A percentile compares a stretch with the other conserved stretches of the same genome.
These are phyloP conservation scores for Ustilago sp. DNA, from an alignment of 1,284 basidiomycete species.

Conservation along the genomic window DNA sequence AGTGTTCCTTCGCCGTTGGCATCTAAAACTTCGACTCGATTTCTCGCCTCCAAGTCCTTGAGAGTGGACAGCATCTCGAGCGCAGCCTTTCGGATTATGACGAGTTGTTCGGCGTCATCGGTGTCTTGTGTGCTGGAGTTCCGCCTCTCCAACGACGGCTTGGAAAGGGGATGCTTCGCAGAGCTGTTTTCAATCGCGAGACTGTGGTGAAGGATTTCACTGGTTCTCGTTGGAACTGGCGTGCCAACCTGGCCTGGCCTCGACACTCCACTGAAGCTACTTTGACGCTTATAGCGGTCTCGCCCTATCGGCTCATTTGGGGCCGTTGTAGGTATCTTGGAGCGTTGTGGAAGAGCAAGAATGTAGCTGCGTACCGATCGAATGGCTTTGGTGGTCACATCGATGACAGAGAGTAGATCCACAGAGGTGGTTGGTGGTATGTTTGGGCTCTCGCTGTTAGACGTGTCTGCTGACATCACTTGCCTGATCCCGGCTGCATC, in stretches of 20 bases:
- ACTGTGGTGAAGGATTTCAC: constrained; percentile 25
- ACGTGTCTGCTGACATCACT: constrained; percentile 5
- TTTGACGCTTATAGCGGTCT: constrained; percentile 50
- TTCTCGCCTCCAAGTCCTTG: constrained; percentile 72
- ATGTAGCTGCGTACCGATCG: constrained; percentile 56
- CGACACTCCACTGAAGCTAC: constrained; percentile 45
- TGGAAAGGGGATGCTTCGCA: neutral
- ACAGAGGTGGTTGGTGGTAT: neutral
- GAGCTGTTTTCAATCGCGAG: neutral
- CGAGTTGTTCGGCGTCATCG: constrained; percentile 73
- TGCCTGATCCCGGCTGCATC: constrained; percentile 6
- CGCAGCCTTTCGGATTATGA: constrained; percentile 78
- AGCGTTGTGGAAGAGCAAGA: constrained; percentile 42
- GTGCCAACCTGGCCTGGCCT: constrained; percentile 19
- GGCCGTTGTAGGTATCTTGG: constrained; percentile 9
- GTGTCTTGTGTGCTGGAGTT: neutral
- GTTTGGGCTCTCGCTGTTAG: neutral
- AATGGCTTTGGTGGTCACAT: constrained; percentile 48
- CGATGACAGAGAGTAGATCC: constrained; percentile 32
- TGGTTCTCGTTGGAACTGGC: constrained; percentile 16
- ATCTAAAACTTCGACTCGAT: constrained; percentile 39
- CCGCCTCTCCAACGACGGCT: neutral
- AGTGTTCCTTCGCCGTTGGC: constrained; percentile 6
- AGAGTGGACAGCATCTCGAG: constrained; percentile 81
- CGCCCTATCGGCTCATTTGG: constrained; percentile 31